Base-by-base conservation (phyloP, 495 filamentous ascomycete genomes). In the Neurospora sp. region DNA sequence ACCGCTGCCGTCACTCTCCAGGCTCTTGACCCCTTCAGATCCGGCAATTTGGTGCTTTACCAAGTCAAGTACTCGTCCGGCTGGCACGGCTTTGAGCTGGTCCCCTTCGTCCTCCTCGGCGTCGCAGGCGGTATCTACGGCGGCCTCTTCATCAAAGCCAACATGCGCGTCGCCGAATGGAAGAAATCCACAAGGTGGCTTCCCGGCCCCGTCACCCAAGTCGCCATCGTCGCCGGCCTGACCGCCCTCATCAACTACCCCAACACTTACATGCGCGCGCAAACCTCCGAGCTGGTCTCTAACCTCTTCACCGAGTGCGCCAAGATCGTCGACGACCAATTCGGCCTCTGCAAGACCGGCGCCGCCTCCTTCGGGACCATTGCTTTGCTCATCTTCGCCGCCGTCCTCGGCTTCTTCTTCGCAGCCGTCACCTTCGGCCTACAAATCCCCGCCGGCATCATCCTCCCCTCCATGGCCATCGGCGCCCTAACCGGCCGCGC, bases 381-480 rank as follows among this genome's bases (percentile, higher is more conserved):
- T 74, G 82, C 92, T 27, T 85, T 97, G 18, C 86, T 99, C 8
- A 81, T 98, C 4, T 83, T 95, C 72, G 94, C 94, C 69, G 88
- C 94, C 7, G 74, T 93, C 27, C 85, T 97, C 4, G 94, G 93
- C 38, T 96, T 97, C 81, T 87, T 94, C 76, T 89, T 99, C 8
- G 91, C 96, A 20, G 88, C 92, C 53, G 83, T 96, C 71, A 98
- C 96, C 6, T 99, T 99, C 78, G 96, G 96, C 68, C 89, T 99
- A n/a, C 93, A 97, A 76, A 92, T 99, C 68, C 96, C 96, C 18
- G 96, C 96, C 2, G 96, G 96, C 69, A 97, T 99, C 74, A 96
- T 99, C 70, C 88, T 99, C 18, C 96, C 96, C 0, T 97, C 94
- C n/a, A 95, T 98, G 89, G 94, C 96, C 70, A 94, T 99, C 74